phyloP scores from a whole-genome alignment of 179 eudicot genomes.

The Camellia oleifera region DNA sequence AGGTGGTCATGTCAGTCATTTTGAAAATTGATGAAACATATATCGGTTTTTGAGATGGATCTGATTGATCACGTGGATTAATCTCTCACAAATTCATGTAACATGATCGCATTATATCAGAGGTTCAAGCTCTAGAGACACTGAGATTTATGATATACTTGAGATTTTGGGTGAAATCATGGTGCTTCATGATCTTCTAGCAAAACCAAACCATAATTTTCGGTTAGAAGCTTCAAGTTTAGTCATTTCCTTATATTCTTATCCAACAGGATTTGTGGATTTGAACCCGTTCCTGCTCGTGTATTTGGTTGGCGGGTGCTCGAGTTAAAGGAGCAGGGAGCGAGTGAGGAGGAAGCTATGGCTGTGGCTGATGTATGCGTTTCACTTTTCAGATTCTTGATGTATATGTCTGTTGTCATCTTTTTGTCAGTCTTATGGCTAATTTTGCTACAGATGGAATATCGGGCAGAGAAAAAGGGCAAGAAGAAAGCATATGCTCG shows the following conservation, averaged over 20 bases:
- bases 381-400: background rate
- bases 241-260: background rate
- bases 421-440: background rate
- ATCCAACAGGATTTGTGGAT: constrained; percentile 47
- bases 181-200: background rate
- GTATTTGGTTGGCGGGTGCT: constrained; percentile 62
- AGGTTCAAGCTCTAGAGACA: background rate
- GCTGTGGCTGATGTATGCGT: constrained; percentile 74
- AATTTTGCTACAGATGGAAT: constrained; percentile 58
- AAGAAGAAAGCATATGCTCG: constrained; percentile 70
- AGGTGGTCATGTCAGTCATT: background rate
- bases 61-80: background rate
- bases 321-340: constrained; percentile 72
- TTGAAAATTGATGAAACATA: background rate
- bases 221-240: background rate
- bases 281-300: constrained; percentile 65
- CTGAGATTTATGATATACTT: background rate
- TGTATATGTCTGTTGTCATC: background rate
- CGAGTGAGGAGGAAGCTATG: constrained; percentile 57
- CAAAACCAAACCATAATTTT: background rate
- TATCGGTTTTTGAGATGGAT: background rate
- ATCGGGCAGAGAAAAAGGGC: constrained; percentile 55
- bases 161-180: background rate
- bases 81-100: background rate
- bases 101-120: background rate